A percentile compares a stretch with the other conserved stretches of the same genome.
Evolutionary conservation across 2,329 filamentous ascomycete species (phyloP).

Genomic region (Diaporthe caulivora): DNA sequence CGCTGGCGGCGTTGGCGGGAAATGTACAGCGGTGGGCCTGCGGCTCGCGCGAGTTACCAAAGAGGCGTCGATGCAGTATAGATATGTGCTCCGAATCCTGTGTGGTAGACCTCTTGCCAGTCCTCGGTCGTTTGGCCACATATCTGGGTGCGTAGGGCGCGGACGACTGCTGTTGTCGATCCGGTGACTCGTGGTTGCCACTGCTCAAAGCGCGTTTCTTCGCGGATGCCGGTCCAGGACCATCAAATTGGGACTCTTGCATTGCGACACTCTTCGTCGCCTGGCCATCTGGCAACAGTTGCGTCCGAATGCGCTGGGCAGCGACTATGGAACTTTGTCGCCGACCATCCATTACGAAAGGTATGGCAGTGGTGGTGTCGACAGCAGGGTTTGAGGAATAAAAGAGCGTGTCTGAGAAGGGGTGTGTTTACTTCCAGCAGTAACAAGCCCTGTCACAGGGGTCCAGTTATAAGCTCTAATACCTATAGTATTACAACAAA

Average conservation of each 20-base stretch:
- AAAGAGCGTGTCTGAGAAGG: too few relatives aligned
- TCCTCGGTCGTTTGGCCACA: slow-evolving; percentile 19
- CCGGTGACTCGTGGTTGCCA: slow-evolving; percentile 14
- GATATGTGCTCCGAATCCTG: not conserved
- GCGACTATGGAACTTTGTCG: slow-evolving; percentile 35
- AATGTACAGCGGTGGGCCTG: slow-evolving; percentile 40
- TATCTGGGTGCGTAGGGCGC: not conserved
- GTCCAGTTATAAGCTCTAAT: too few relatives aligned
- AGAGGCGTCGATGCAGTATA: slow-evolving; percentile 43
- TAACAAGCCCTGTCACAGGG: too few relatives aligned
- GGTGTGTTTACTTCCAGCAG: too few relatives aligned
- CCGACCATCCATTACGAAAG: slow-evolving; percentile 15
- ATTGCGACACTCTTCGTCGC: not conserved
- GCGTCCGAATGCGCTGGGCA: slow-evolving; percentile 30
- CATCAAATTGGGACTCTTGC: not conserved
- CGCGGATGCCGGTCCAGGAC: not conserved
- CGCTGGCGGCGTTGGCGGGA: slow-evolving; percentile 39
- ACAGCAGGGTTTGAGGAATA: too few relatives aligned
- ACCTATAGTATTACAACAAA: too few relatives aligned
- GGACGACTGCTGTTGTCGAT: not conserved
- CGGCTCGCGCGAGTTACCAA: slow-evolving; percentile 36
- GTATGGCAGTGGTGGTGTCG: not conserved
- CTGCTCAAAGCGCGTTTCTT: slow-evolving; percentile 15
- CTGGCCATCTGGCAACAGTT: slow-evolving; percentile 29
- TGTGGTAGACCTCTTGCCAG: not conserved